Percentiles rank a stretch among this genome's conserved stretches.
These are phyloP conservation scores for Aspergillus pseudoviridinutans DNA, from an alignment of 2,329 filamentous ascomycete genomes.

Conservation along the genomic window DNA sequence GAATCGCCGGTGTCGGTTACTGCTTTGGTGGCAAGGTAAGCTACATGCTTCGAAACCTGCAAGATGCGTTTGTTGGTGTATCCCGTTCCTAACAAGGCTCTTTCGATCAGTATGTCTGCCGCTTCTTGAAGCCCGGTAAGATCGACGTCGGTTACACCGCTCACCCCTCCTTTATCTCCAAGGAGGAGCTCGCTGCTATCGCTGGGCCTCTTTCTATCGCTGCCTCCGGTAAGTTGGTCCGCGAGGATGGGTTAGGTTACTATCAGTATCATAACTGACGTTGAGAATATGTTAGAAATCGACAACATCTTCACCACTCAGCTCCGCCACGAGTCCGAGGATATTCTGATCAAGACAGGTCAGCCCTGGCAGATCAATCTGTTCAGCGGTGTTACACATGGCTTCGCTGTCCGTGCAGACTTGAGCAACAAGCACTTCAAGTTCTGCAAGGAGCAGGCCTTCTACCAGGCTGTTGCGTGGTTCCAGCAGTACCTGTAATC, in stretches of 20 bases:
- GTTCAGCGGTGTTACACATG: conserved; percentile 67
- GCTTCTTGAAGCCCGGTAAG: conserved; percentile 60
- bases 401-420: conserved; percentile 70
- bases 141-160: conserved; percentile 70
- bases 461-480: conserved; percentile 72
- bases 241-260: not conserved
- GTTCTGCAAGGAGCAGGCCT: conserved; percentile 78
- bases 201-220: conserved; percentile 66
- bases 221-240: conserved; percentile 42
- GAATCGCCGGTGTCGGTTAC: conserved; percentile 65
- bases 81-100: conserved; percentile 5
- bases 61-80: not conserved
- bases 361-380: conserved; percentile 72
- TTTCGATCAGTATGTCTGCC: conserved; percentile 57
- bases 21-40: conserved; percentile 70
- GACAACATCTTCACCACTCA: conserved; percentile 63
- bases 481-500: conserved; percentile 60
- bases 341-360: conserved; percentile 55
- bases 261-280: not conserved
- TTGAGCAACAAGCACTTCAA: conserved; percentile 52
- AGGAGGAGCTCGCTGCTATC: conserved; percentile 63
- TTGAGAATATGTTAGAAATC: conserved; percentile 44
- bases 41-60: not conserved
- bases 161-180: conserved; percentile 71
- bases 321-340: conserved; percentile 62